phyloP scores from a whole-genome alignment of 371 early-diverging fungal genomes.

The Vairimorpha ceranae region DNA sequence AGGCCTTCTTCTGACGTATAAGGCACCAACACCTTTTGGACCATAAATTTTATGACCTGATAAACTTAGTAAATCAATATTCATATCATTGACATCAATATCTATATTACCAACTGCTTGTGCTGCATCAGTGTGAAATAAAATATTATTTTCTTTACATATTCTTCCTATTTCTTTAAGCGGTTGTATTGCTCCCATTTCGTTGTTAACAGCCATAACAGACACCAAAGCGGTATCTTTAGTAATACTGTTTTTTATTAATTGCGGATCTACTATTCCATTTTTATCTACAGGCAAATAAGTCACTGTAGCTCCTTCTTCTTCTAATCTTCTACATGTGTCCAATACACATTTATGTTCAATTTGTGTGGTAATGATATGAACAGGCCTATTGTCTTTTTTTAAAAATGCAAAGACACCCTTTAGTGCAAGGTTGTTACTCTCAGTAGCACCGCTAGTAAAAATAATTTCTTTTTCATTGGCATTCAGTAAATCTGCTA shows the following conservation, averaged over 20 bases:
- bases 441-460: constrained; percentile 97
- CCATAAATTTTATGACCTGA: constrained; percentile 98
- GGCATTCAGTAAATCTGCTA: constrained; percentile 81
- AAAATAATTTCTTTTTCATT: constrained; percentile 95
- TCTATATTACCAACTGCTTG: constrained; percentile 95
- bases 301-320: constrained; percentile 86
- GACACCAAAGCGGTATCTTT: constrained; percentile 83
- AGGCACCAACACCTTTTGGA: constrained; percentile 91
- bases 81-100: constrained; percentile 84
- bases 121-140: constrained; percentile 86
- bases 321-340: constrained; percentile 87
- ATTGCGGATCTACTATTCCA: constrained; percentile 70
- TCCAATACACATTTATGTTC: constrained; percentile 99
- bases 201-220: constrained; percentile 96
- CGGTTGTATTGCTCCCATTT: constrained; percentile 95
- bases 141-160: constrained; percentile 55
- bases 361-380: constrained; percentile 92
- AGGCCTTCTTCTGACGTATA: constrained; percentile 87
- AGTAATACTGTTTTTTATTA: constrained; percentile 74
- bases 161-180: constrained; percentile 75
- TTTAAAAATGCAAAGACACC: constrained; percentile 86
- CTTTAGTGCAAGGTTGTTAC: constrained; percentile 87
- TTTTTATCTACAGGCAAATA: constrained; percentile 81
- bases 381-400: constrained; percentile 62
- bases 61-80: constrained; percentile 87